Percentiles rank a stretch among this genome's conserved stretches.
These are phyloP conservation scores for Inga laurina DNA, from an alignment of 306 rosid species.

Conservation along the genomic window DNA sequence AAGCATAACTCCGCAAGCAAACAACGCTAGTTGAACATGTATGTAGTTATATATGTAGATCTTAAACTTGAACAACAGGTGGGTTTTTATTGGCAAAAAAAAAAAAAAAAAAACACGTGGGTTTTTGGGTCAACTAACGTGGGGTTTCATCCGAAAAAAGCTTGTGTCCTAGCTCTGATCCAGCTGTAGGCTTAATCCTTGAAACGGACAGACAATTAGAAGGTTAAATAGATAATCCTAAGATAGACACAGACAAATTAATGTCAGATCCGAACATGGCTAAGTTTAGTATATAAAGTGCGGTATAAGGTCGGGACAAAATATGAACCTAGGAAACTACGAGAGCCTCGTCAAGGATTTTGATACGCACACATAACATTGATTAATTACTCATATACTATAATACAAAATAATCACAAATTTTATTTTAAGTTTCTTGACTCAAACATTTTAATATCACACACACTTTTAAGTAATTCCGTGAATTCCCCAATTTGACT, in stretches of 20 bases:
- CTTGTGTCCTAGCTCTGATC: neutral
- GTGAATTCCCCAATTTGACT: too few relatives aligned
- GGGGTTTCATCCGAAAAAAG: neutral
- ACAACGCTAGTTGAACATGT: neutral
- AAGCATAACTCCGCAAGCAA: neutral
- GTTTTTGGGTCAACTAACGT: neutral
- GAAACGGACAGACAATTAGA: neutral
- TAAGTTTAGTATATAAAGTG: too few relatives aligned
- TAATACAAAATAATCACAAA: too few relatives aligned
- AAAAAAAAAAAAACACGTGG: neutral
- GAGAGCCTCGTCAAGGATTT: neutral
- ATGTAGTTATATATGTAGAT: too few relatives aligned
- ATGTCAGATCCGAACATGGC: neutral
- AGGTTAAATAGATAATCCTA: neutral
- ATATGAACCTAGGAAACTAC: neutral
- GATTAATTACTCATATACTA: neutral
- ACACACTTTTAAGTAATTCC: too few relatives aligned
- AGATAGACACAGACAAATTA: neutral
- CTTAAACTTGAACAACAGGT: neutral
- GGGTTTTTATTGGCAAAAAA: neutral
- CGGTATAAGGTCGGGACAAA: neutral
- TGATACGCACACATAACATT: neutral
- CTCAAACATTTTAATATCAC: too few relatives aligned
- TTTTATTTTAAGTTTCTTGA: too few relatives aligned
- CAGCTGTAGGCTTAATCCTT: neutral